Evolutionary conservation across 768 basidiomycete genomes (phyloP).

Genomic region (Rhizopogon rudus): DNA sequence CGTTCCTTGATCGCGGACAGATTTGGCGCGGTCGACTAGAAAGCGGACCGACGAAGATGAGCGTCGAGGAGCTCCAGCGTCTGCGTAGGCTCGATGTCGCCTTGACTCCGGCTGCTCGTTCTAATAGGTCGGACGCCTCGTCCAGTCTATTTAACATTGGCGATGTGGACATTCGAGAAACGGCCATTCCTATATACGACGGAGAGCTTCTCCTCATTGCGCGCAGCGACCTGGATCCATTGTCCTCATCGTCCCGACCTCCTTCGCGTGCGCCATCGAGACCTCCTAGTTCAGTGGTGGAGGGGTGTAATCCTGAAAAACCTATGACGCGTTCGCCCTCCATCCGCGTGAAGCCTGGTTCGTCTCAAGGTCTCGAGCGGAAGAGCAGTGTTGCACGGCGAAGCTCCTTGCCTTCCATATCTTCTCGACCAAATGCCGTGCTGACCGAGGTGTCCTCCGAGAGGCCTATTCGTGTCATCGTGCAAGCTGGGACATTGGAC

Average conservation of each 20-base stretch:
- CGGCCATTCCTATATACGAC: constrained; percentile 66
- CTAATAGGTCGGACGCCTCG: constrained; percentile 9
- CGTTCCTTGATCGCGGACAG: constrained; percentile 62
- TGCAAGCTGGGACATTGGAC: constrained; percentile 76
- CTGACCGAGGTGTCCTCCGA: constrained; percentile 62
- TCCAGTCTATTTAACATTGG: constrained; percentile 29
- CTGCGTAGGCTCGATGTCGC: constrained; percentile 49
- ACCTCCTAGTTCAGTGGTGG: constrained; percentile 61
- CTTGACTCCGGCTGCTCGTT: constrained; percentile 22
- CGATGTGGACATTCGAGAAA: constrained; percentile 52
- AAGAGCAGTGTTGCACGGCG: constrained; percentile 71
- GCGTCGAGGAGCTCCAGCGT: constrained; percentile 54
- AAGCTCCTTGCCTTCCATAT: constrained; percentile 75
- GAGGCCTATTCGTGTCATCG: constrained; percentile 67
- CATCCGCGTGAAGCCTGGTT: constrained; percentile 71
- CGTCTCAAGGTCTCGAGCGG: constrained; percentile 66
- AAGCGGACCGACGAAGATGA: constrained; percentile 42
- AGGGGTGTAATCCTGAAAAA: constrained; percentile 34
- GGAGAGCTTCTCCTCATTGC: constrained; percentile 73
- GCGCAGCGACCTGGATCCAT: constrained; percentile 43
- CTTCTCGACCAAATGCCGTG: constrained; percentile 53
- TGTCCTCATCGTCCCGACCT: constrained; percentile 50
- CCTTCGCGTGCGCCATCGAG: constrained; percentile 60
- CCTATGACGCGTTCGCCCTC: constrained; percentile 58
- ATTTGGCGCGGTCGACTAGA: constrained; percentile 67